A percentile compares a stretch with the other conserved stretches of the same genome.
Evolutionary conservation across 495 filamentous ascomycete species (phyloP).

Genomic region (Melanomma pulvis-pyrius): DNA sequence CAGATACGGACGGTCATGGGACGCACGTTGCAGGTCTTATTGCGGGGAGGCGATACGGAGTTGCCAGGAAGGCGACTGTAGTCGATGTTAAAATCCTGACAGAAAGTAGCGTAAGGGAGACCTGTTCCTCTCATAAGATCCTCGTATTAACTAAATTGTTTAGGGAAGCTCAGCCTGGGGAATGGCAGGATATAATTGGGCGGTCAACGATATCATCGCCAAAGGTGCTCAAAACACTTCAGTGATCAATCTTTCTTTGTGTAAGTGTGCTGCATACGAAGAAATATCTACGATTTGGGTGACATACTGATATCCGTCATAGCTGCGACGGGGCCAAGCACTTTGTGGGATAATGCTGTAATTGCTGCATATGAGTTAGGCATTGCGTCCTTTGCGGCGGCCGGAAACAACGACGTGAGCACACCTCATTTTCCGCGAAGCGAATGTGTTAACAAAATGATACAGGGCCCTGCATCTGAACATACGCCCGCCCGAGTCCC

Average conservation of each 20-base stretch:
- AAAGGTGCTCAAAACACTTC: constrained; percentile 94
- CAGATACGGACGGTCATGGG: constrained; percentile 83
- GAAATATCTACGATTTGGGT: no score
- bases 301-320: no score
- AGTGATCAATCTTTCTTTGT: constrained; percentile 98
- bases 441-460: no score
- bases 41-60: constrained; percentile 94
- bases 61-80: constrained; percentile 95
- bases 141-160: no score
- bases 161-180: constrained; percentile 91
- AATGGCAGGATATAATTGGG: constrained; percentile 94
- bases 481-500: no score
- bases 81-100: constrained; percentile 87
- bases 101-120: no score
- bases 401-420: constrained; percentile 90
- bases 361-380: constrained; percentile 86
- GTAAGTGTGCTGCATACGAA: no score
- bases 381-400: constrained; percentile 93
- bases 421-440: no score
- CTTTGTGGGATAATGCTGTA: constrained; percentile 87
- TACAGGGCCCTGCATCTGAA: no score
- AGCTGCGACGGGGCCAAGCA: constrained; percentile 87
- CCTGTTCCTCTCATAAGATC: no score
- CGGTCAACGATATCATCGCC: constrained; percentile 76
- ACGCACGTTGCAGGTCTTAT: constrained; percentile 98